phyloP scores from a whole-genome alignment of 1,284 basidiomycete genomes.

The Pseudozyma sp. region DNA sequence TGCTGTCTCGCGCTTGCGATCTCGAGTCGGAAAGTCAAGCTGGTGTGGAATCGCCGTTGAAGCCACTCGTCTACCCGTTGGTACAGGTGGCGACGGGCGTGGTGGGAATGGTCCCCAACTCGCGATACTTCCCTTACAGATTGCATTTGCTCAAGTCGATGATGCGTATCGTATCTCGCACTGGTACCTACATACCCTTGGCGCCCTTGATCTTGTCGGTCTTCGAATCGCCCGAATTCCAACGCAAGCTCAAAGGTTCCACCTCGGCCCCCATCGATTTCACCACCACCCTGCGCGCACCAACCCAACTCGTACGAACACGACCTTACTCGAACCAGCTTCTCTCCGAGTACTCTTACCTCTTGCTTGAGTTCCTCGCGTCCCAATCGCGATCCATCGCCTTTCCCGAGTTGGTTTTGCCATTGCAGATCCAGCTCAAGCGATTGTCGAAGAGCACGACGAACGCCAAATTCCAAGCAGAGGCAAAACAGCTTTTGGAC shows the following conservation, averaged over 20 bases:
- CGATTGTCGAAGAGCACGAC: constrained; percentile 57
- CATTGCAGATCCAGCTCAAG: constrained; percentile 75
- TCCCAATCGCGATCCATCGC: constrained; percentile 76
- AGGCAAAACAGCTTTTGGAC: constrained; percentile 58
- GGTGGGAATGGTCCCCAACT: constrained; percentile 87
- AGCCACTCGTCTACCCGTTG: constrained; percentile 91
- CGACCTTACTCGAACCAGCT: constrained; percentile 86
- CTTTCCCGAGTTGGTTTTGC: constrained; percentile 93
- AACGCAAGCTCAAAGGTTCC: constrained; percentile 84
- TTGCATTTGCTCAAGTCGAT: constrained; percentile 81
- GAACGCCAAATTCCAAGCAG: constrained; percentile 52
- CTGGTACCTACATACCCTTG: constrained; percentile 87
- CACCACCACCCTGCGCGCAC: constrained; percentile 86
- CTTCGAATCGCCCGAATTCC: constrained; percentile 80
- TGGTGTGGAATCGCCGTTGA: constrained; percentile 78
- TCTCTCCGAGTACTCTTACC: constrained; percentile 82
- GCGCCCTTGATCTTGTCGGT: constrained; percentile 87
- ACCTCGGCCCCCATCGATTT: constrained; percentile 90
- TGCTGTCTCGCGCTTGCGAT: constrained; percentile 70
- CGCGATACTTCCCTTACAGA: constrained; percentile 83
- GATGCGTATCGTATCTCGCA: constrained; percentile 79
- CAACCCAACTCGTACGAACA: constrained; percentile 88
- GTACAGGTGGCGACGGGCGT: constrained; percentile 94
- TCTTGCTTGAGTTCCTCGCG: constrained; percentile 79
- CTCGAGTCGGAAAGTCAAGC: constrained; percentile 43